phyloP scores from a whole-genome alignment of 345 rosid genomes.

The Aethionema arabicum region DNA sequence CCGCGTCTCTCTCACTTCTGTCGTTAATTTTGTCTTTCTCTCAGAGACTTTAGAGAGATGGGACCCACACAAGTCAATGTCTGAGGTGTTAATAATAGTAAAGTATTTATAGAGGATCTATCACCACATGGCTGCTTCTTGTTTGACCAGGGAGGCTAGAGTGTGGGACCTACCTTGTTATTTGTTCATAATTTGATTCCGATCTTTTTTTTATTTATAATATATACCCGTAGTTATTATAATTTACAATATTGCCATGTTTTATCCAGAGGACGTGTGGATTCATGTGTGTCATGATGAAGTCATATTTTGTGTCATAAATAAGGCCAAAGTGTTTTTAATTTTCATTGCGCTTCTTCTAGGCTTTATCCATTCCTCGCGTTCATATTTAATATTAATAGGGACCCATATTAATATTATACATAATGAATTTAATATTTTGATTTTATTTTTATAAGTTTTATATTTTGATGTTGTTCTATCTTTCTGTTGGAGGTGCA shows the following conservation, averaged over 20 bases:
- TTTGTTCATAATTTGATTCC: conserved; percentile 37
- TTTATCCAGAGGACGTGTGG: conserved; percentile 24
- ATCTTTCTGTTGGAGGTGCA: too few species aligned
- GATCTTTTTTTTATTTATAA: background rate
- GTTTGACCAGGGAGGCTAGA: conserved; percentile 21
- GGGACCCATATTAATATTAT: too few species aligned
- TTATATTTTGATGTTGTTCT: too few species aligned
- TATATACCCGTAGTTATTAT: background rate
- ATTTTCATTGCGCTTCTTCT: background rate
- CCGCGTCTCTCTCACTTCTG: conserved; percentile 36
- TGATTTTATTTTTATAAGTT: too few species aligned
- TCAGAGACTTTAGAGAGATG: conserved; percentile 25
- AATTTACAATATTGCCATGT: background rate
- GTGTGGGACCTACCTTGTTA: conserved; percentile 27
- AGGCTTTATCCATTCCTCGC: background rate
- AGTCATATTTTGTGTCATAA: conserved; percentile 14
- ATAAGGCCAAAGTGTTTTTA: background rate
- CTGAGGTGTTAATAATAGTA: conserved; percentile 8
- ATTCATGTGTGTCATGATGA: conserved; percentile 20
- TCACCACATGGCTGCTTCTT: conserved; percentile 37
- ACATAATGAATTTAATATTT: too few species aligned
- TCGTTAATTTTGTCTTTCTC: conserved; percentile 32
- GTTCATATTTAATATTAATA: too few species aligned
- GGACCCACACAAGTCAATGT: conserved; percentile 35
- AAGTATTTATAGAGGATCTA: conserved; percentile 2